phyloP scores from a whole-genome alignment of 169 alveolate species.

The Theileria orientalis region DNA sequence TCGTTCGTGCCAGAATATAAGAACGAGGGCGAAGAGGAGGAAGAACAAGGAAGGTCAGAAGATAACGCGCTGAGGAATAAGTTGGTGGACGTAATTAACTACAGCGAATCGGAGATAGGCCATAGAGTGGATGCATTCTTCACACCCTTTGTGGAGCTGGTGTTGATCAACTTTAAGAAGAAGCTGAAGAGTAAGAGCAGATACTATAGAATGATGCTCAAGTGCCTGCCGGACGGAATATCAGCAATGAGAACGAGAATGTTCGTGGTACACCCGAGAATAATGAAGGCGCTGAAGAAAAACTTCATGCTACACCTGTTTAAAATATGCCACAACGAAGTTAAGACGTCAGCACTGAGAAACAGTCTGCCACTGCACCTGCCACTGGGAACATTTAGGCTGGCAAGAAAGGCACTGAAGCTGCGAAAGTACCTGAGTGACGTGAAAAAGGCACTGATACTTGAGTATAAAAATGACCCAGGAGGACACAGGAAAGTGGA shows the following conservation, averaged over 20 bases:
- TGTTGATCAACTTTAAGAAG: background rate
- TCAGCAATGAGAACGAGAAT: conserved; percentile 14
- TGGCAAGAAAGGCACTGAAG: conserved; percentile 35
- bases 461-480: background rate
- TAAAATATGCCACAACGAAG: background rate
- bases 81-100: background rate
- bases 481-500: background rate
- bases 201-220: background rate
- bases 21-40: background rate
- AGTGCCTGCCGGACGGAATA: background rate
- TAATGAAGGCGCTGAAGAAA: background rate
- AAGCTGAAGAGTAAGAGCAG: background rate
- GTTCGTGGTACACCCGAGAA: conserved; percentile 25
- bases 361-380: conserved; percentile 46
- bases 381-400: conserved; percentile 40
- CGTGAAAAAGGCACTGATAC: background rate
- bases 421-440: background rate
- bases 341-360: conserved; percentile 23
- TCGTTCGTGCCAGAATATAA: conserved; percentile 32
- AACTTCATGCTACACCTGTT: conserved; percentile 16
- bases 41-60: background rate
- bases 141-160: background rate
- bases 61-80: background rate
- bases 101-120: conserved; percentile 1
- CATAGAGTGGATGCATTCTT: background rate